A percentile compares a stretch with the other conserved stretches of the same genome.
Evolutionary conservation across 2,329 filamentous ascomycete species (phyloP).

Genomic region (Beauveria sp.): DNA sequence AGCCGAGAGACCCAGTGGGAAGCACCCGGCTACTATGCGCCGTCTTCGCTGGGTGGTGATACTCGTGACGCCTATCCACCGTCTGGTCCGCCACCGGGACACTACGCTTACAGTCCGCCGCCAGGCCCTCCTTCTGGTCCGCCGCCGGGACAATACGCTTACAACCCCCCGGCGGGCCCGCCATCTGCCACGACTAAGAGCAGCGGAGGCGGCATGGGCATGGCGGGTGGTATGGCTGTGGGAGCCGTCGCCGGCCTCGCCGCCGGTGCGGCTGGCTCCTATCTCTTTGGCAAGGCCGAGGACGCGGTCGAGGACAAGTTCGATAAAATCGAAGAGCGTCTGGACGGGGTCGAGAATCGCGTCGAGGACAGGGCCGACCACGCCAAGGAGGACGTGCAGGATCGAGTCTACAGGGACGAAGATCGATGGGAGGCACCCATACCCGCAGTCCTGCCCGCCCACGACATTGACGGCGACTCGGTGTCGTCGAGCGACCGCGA

Average conservation of each 20-base stretch:
- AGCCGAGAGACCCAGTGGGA: conserved; percentile 60
- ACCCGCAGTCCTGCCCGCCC: conserved; percentile 11
- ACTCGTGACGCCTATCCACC: conserved; percentile 18
- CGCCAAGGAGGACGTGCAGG: neutral
- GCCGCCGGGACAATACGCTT: neutral
- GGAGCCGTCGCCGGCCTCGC: conserved; percentile 50
- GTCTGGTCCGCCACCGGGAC: neutral
- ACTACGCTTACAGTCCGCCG: neutral
- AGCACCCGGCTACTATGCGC: conserved; percentile 33
- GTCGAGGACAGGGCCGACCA: neutral
- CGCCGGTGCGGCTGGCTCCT: conserved; percentile 44
- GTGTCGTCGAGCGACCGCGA: conserved; percentile 36
- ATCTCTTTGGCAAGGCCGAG: conserved; percentile 34
- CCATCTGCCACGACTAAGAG: conserved; percentile 25
- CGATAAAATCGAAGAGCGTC: neutral
- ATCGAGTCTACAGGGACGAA: neutral
- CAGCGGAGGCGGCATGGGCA: conserved; percentile 27
- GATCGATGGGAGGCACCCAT: neutral
- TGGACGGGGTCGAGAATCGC: conserved; percentile 11
- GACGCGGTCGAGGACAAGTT: neutral
- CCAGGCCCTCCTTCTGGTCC: neutral
- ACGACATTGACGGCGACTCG: conserved; percentile 32
- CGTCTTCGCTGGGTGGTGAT: conserved; percentile 16
- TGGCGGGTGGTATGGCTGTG: conserved; percentile 42
- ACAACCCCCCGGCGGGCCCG: neutral